A percentile compares a stretch with the other conserved stretches of the same genome.
Evolutionary conservation across 352 stramenopile genomes (phyloP).

Genomic region (Blastocystis sp.): DNA sequence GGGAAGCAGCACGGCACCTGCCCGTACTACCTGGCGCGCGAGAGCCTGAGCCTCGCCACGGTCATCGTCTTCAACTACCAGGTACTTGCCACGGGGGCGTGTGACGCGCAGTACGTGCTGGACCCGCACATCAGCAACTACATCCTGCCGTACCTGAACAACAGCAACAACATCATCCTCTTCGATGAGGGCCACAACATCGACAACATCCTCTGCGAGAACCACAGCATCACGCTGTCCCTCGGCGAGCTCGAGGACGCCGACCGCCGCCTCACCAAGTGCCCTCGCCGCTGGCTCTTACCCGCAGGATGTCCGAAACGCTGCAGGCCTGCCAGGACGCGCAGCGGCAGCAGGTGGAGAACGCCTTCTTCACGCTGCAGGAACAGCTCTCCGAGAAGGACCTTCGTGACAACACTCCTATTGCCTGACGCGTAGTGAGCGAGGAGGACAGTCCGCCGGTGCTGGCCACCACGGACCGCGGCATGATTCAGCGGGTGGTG

Average conservation of each 20-base stretch:
- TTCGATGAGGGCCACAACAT: constrained; percentile 66
- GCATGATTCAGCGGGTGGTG: neutral
- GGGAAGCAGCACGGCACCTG: constrained; percentile 87
- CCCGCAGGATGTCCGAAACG: neutral
- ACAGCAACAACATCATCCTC: constrained; percentile 54
- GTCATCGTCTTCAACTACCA: constrained; percentile 99
- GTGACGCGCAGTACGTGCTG: constrained; percentile 17
- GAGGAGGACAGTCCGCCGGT: neutral
- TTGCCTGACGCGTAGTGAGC: neutral
- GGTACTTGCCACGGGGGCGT: constrained; percentile 75
- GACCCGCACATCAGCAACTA: constrained; percentile 51
- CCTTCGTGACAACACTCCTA: neutral
- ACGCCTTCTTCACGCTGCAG: constrained; percentile 1
- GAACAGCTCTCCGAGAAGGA: neutral
- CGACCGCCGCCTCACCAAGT: constrained; percentile 7
- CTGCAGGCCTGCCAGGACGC: constrained; percentile 18
- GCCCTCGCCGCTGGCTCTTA: neutral
- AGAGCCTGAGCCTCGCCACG: constrained; percentile 92
- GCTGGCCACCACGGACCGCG: neutral
- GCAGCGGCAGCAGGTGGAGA: constrained; percentile 11
- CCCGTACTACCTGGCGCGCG: constrained; percentile 95
- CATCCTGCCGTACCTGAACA: constrained; percentile 40
- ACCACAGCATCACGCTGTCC: constrained; percentile 17
- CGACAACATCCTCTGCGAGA: constrained; percentile 31
- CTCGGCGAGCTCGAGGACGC: neutral